Conservation (phyloP, 169 alveolate genomes). For the Eimeria zaria region DNA sequence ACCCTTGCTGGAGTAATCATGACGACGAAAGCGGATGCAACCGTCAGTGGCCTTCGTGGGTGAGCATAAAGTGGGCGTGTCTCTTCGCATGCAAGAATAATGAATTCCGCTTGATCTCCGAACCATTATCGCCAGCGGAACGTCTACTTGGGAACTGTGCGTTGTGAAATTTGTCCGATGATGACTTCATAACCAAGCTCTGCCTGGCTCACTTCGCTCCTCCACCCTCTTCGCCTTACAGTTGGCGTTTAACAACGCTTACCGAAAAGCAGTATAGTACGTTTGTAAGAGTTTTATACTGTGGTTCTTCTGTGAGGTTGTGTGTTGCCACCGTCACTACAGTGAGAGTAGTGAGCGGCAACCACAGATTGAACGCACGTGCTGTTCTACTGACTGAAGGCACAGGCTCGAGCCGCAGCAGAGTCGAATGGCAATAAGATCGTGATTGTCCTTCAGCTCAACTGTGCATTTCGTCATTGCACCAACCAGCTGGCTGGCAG, state of each 20-base stretch:
- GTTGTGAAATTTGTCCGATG: neutral
- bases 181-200: neutral
- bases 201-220: neutral
- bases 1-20: slow-evolving; percentile 7
- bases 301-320: neutral
- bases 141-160: neutral
- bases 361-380: neutral
- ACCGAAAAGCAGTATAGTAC: neutral
- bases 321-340: neutral
- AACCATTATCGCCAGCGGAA: neutral
- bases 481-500: neutral
- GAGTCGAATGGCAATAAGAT: neutral
- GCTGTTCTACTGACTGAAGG: neutral
- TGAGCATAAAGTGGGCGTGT: neutral
- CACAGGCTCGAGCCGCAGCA: neutral
- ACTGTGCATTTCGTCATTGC: neutral
- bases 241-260: neutral
- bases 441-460: neutral
- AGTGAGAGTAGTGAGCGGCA: neutral
- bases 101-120: neutral
- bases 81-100: neutral
- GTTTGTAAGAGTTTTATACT: neutral
- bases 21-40: slow-evolving; percentile 17
- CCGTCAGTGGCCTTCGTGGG: neutral
- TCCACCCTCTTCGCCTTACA: neutral